Evolutionary conservation across 257 asterid genomes (phyloP), one percentile per base, ranked within the genome.

Genomic region (Lithospermum erythrorhizon): DNA sequence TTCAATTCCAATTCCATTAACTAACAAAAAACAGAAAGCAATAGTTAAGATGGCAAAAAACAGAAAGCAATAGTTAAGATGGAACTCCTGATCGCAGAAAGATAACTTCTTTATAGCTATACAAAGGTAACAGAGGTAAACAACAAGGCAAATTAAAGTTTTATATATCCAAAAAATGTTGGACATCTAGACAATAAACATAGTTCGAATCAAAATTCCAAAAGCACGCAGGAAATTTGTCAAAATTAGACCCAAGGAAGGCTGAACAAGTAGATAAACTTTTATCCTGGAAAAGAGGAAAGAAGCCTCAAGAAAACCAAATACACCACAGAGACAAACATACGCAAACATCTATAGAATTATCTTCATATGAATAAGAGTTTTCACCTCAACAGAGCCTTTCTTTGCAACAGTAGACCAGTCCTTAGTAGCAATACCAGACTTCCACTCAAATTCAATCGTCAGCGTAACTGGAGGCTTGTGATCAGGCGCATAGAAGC

Each of bases 371-470:
- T 55, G 20, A 59, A 7, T 27, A 59, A 35, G 61, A 27, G 57
- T 57, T 57, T 86, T 82, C 77, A 91, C 98, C 74, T 87, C 98
- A 68, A 90, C 83, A 17, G 96, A 85, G 57, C 94, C 94, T 68
- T 90, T 90, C 77, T 90, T 90, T 55, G 95, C 98, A 30, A 90
- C 91, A 73, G 65, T 85, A 29, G 87, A 55, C 98, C 98, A 91
- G 27, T 87, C 98, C 83, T 85, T 87, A 56, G 98, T 86, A 62
- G 95, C 98, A 64, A 91, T 72, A 29, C 98, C 98, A 35, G 96
- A 87, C 69, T 83, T 91, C 98, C 95, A 91, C 47, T 83, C 95
- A 49, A 91, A 86, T 66, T 91, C 97, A 4, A 91, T 57, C 17
- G 89, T 86, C 58, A 88, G 20, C 11, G 80, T 73, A 27, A 72